These are phyloP conservation scores for Chrysanthemum makinoi DNA, from an alignment of 129 eudicot genomes.

Conservation along the genomic window DNA sequence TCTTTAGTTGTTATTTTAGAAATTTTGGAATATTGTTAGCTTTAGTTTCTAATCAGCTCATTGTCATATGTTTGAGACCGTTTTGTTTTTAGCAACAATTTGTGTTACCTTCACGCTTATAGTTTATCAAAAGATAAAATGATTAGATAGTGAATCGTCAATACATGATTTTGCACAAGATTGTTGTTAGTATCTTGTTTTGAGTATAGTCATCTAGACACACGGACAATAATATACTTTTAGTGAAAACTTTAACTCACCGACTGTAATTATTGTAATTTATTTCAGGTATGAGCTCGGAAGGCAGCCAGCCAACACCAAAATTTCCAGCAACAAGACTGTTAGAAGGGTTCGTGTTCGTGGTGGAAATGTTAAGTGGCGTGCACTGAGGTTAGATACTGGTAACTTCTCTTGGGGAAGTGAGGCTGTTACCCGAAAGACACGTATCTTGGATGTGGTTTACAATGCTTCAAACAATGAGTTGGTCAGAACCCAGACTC, in stretches of 20 bases:
- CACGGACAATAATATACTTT: not conserved
- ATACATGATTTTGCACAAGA: not conserved
- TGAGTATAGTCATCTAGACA: not conserved
- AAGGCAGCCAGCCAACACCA: conserved; percentile 76
- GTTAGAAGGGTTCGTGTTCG: conserved; percentile 71
- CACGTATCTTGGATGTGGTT: conserved; percentile 73
- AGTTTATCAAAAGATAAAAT: not conserved
- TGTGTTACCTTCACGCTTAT: too few relatives aligned
- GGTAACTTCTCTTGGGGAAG: conserved; percentile 91
- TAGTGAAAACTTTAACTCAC: too few relatives aligned
- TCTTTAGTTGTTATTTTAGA: too few relatives aligned
- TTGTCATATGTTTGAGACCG: too few relatives aligned
- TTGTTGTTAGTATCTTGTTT: not conserved
- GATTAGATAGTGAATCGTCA: too few relatives aligned
- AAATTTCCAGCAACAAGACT: conserved; percentile 64
- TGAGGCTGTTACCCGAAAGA: conserved; percentile 74
- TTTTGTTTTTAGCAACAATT: too few relatives aligned
- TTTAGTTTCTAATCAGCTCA: too few relatives aligned
- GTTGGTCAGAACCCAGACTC: conserved; percentile 75
- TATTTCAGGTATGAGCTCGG: conserved; percentile 72
- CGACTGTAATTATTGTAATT: not conserved
- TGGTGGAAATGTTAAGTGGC: conserved; percentile 87
- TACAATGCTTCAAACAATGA: conserved; percentile 86
- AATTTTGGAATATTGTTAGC: too few relatives aligned
- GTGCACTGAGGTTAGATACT: conserved; percentile 78